Evolutionary conservation across 768 basidiomycete species (phyloP).

Genomic region (Gloeophyllum trabeum): DNA sequence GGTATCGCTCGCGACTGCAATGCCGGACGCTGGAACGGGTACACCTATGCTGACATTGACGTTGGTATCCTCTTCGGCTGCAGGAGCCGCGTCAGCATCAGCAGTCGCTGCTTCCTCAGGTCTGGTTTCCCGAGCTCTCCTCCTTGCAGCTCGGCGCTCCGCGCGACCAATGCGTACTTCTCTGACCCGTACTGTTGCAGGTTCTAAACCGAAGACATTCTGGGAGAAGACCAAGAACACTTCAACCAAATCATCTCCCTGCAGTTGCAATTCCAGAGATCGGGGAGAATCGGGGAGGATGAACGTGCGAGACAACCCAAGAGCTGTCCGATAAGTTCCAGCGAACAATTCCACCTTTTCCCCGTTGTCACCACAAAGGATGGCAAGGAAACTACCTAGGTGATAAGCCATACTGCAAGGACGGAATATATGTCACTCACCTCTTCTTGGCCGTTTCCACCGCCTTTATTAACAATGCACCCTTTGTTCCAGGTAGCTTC

Average conservation of each 20-base stretch:
- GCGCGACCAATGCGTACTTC: conserved; percentile 87
- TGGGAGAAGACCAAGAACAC: conserved; percentile 86
- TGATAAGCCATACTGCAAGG: background rate
- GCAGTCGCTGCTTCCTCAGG: conserved; percentile 31
- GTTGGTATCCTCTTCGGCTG: conserved; percentile 27
- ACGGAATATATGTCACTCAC: conserved; percentile 19
- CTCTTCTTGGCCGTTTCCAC: conserved; percentile 89
- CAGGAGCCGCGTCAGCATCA: conserved; percentile 31
- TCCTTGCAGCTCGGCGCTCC: conserved; percentile 74
- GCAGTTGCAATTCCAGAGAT: conserved; percentile 77
- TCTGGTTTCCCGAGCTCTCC: conserved; percentile 63
- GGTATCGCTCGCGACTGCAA: conserved; percentile 31
- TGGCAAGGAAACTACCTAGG: conserved; percentile 68
- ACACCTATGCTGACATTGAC: conserved; percentile 47
- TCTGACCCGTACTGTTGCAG: conserved; percentile 87
- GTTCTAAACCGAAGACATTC: conserved; percentile 87
- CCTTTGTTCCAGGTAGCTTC: conserved; percentile 86
- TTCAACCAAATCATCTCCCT: conserved; percentile 88
- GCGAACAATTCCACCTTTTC: conserved; percentile 93
- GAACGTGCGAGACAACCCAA: conserved; percentile 86
- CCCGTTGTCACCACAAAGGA: conserved; percentile 84
- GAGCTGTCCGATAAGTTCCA: conserved; percentile 81
- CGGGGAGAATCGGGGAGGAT: conserved; percentile 87
- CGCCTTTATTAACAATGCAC: conserved; percentile 71
- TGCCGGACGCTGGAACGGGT: conserved; percentile 29